These are phyloP conservation scores for Fraxinus greggii DNA, from an alignment of 305 asterid genomes.

Conservation along the genomic window DNA sequence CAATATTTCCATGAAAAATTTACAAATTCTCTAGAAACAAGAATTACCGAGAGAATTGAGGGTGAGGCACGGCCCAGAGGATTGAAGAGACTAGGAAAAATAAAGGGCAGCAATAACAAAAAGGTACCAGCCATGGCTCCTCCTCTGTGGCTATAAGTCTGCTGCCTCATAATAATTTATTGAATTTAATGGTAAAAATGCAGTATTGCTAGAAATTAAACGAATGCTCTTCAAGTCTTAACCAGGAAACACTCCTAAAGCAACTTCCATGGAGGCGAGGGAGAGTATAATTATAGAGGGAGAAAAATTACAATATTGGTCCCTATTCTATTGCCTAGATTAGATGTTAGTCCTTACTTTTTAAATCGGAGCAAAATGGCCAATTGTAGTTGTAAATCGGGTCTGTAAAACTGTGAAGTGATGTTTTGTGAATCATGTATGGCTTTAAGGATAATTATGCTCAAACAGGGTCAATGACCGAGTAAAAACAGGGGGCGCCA, in stretches of 20 bases:
- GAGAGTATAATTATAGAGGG: constrained; percentile 20
- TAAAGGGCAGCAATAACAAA: constrained; percentile 32
- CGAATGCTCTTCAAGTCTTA: background rate
- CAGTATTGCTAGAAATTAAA: background rate
- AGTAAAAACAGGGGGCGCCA: too few relatives aligned
- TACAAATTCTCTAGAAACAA: background rate
- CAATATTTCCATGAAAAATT: background rate
- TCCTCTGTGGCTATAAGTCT: constrained; percentile 22
- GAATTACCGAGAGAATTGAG: constrained; percentile 42
- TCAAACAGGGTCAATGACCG: too few relatives aligned
- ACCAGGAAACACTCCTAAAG: constrained; percentile 32
- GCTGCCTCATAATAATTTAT: constrained; percentile 6
- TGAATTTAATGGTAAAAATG: background rate
- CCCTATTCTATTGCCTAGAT: constrained; percentile 25
- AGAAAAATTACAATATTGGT: constrained; percentile 30
- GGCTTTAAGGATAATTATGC: background rate
- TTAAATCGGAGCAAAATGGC: background rate
- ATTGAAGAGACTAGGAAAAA: constrained; percentile 36
- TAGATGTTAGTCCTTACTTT: background rate
- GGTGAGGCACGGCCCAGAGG: constrained; percentile 40
- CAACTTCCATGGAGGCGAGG: constrained; percentile 24
- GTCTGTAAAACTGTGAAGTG: background rate
- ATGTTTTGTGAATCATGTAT: background rate
- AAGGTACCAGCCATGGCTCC: constrained; percentile 33
- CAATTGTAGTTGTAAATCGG: background rate